A percentile compares a stretch with the other conserved stretches of the same genome.
Conservation (phyloP, 2,329 filamentous ascomycete genomes). For the Arachnomyces sp. region DNA sequence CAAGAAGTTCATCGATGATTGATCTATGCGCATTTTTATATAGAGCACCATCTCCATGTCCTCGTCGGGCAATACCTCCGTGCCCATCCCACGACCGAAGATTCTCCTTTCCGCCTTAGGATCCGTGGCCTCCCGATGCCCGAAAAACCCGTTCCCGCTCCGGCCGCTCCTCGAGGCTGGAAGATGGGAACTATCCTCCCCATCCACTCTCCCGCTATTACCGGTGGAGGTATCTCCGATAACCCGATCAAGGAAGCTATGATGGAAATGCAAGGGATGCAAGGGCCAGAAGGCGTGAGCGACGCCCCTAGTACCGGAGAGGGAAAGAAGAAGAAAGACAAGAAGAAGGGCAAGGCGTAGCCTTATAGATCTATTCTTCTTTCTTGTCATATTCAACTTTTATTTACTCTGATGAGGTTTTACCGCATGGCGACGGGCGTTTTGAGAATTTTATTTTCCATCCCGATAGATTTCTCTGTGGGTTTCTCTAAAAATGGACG, state of each 20-base stretch:
- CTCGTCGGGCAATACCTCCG: conserved; percentile 70
- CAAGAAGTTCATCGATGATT: no score
- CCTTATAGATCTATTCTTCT: conserved; percentile 8
- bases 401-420: conserved; percentile 22
- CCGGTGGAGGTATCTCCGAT: conserved; percentile 86
- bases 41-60: conserved; percentile 77
- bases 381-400: conserved; percentile 12
- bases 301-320: conserved; percentile 44
- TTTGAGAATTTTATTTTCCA: conserved; percentile 14
- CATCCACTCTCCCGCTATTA: conserved; percentile 80
- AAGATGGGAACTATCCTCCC: conserved; percentile 81
- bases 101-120: conserved; percentile 61
- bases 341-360: conserved; percentile 42
- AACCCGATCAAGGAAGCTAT: conserved; percentile 96
- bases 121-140: conserved; percentile 66
- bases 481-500: neutral
- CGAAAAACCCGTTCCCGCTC: conserved; percentile 61
- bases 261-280: conserved; percentile 68
- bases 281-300: conserved; percentile 21
- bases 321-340: conserved; percentile 41
- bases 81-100: conserved; percentile 67
- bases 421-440: conserved; percentile 34
- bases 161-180: conserved; percentile 78
- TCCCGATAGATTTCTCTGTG: conserved; percentile 1
- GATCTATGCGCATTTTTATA: neutral